Evolutionary conservation across 83 land plant species (phyloP), one percentile per base, ranked within the genome.

Genomic region (Larix sibirica): DNA sequence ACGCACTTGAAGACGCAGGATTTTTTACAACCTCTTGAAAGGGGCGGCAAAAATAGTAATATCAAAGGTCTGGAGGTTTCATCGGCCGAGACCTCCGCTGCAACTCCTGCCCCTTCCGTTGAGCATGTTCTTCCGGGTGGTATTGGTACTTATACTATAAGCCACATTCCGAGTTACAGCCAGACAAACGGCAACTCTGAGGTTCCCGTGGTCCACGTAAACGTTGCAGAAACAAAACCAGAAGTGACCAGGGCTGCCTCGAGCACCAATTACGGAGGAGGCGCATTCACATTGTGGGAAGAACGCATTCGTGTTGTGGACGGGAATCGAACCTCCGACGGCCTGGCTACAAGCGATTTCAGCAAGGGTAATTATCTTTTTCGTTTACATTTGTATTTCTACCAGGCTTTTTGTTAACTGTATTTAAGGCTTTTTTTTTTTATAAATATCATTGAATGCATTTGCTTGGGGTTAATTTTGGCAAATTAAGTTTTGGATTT

Each of bases 41-140:
- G 76, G 28, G 87, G 64, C 28, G 82, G 78, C 3, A 86, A 82
- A 70, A 28, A 21, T 47, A 18, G 18, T 38, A 20, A 6, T n/a
- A 56, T 73, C 14, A 85, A 79, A 28, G 85, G 80, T 62, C 85
- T 83, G 26, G 84, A 84, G 79, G 50, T 82, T 61, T 62, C 82
- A 26, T 62, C 44, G n/a, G 73, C 62, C 18, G 84, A 86, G 56
- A 84, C 79, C 76, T 79, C 87, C 23, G 84, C 78, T 4, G 64
- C 85, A 40, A 81, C 87, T 3, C 70, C 84, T 13, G 31, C 86
- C 50, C 42, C 82, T 4, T 84, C 89, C 13, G 87, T 64, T 23
- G 92, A 90, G 82, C 92, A 88, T 65, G 82, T 86, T 62, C 89
- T 92, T 24, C 92, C 90, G 20, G 94, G 94, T 9, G 94, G 92